These are phyloP conservation scores for Tricholoma furcatifolium DNA, from an alignment of 768 basidiomycete genomes.

Conservation along the genomic window DNA sequence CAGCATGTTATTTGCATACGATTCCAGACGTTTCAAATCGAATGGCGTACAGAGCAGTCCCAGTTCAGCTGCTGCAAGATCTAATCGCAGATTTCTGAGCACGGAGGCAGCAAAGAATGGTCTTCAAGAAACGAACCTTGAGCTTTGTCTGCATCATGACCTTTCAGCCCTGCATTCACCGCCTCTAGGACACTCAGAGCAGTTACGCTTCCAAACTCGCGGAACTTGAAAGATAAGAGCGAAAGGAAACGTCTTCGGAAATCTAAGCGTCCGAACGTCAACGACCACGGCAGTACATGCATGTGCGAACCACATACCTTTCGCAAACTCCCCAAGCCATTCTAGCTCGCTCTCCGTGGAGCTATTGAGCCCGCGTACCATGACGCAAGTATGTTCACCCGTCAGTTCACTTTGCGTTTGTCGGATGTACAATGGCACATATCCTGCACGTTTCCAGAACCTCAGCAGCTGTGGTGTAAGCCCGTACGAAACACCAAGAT, in stretches of 20 bases:
- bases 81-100: conserved; percentile 18
- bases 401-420: conserved; percentile 95
- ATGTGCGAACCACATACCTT: conserved; percentile 46
- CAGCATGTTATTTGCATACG: conserved; percentile 93
- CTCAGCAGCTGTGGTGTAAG: conserved; percentile 83
- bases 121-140: conserved; percentile 28
- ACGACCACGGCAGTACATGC: background rate
- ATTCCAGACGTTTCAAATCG: conserved; percentile 92
- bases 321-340: conserved; percentile 89
- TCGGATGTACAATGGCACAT: conserved; percentile 87
- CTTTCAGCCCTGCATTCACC: conserved; percentile 61
- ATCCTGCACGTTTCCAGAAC: conserved; percentile 96
- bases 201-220: conserved; percentile 87
- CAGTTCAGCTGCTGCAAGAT: conserved; percentile 39
- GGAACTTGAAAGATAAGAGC: conserved; percentile 90
- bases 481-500: conserved; percentile 95
- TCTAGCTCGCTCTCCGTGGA: conserved; percentile 59
- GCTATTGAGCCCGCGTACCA: conserved; percentile 84
- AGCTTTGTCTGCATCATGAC: conserved; percentile 35
- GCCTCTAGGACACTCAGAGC: conserved; percentile 89
- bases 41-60: conserved; percentile 78
- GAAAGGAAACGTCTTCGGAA: conserved; percentile 89
- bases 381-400: conserved; percentile 94
- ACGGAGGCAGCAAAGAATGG: background rate
- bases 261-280: conserved; percentile 46